phyloP scores from a whole-genome alignment of 768 basidiomycete genomes.

The Leccinum boreale region DNA sequence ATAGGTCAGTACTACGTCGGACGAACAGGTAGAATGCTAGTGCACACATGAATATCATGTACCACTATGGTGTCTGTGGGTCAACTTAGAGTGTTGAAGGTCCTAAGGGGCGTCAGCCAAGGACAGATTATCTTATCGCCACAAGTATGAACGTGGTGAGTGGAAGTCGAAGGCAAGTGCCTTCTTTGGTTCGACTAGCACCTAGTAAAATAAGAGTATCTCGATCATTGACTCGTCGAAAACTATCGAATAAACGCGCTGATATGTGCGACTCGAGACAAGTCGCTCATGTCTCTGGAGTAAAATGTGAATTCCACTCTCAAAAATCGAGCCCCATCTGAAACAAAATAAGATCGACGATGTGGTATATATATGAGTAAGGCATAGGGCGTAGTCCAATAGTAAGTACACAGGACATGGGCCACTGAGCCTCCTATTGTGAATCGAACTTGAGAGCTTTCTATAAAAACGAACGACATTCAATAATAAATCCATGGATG shows the following conservation, averaged over 20 bases:
- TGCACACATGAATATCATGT: constrained; percentile 3
- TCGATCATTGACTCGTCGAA: too few relatives aligned
- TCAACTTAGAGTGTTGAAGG: neutral
- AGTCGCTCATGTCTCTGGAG: neutral
- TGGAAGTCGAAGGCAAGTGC: neutral
- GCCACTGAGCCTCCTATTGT: neutral
- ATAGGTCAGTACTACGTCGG: neutral
- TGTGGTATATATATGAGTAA: neutral
- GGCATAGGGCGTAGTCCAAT: neutral
- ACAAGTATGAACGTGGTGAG: neutral
- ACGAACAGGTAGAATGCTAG: neutral
- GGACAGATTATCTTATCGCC: neutral
- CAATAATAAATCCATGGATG: neutral
- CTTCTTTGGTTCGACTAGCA: neutral
- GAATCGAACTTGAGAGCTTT: neutral
- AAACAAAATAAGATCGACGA: neutral
- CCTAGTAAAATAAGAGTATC: neutral
- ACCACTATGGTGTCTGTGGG: neutral
- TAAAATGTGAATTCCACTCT: neutral
- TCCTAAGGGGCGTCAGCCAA: neutral
- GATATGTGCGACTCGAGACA: too few relatives aligned
- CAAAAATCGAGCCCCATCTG: neutral
- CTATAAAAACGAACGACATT: neutral
- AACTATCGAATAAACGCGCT: too few relatives aligned
- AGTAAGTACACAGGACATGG: neutral